Percentiles rank a stretch among this genome's conserved stretches.
Evolutionary conservation across 495 filamentous ascomycete genomes (phyloP).

Genomic region (Aspergillus steynii): DNA sequence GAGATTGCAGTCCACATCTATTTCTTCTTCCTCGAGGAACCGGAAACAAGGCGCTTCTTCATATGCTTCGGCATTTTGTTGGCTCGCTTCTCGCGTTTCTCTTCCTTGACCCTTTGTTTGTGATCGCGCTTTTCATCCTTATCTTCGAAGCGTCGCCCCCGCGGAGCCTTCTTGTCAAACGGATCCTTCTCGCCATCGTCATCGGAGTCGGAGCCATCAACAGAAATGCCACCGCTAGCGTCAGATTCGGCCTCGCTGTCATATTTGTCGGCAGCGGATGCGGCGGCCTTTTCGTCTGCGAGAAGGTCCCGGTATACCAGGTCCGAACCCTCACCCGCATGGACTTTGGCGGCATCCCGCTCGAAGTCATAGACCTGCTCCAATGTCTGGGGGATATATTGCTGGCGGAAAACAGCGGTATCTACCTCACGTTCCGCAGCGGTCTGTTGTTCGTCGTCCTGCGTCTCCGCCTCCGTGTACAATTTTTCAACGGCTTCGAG

Average conservation of each 20-base stretch:
- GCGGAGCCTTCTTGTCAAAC: constrained; percentile 67
- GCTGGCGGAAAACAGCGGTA: constrained; percentile 88
- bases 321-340: constrained; percentile 66
- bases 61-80: constrained; percentile 94
- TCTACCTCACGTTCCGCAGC: constrained; percentile 61
- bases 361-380: constrained; percentile 96
- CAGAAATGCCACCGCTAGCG: constrained; percentile 47
- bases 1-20: constrained; percentile 15
- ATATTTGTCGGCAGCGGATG: constrained; percentile 28
- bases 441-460: constrained; percentile 36
- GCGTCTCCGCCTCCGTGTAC: constrained; percentile 45
- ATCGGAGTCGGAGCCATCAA: constrained; percentile 47
- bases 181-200: constrained; percentile 46
- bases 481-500: constrained; percentile 49
- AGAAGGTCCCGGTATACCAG: constrained; percentile 82
- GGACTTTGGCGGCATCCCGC: constrained; percentile 77
- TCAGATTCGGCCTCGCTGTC: constrained; percentile 47
- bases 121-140: constrained; percentile 88
- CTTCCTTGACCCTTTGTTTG: constrained; percentile 90
- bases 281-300: constrained; percentile 60
- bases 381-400: constrained; percentile 91
- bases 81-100: constrained; percentile 85
- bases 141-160: constrained; percentile 88
- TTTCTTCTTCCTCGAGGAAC: constrained; percentile 49
- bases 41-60: constrained; percentile 65